These are phyloP conservation scores for Rhizopogon vinicolor DNA, from an alignment of 768 basidiomycete species.

Conservation along the genomic window DNA sequence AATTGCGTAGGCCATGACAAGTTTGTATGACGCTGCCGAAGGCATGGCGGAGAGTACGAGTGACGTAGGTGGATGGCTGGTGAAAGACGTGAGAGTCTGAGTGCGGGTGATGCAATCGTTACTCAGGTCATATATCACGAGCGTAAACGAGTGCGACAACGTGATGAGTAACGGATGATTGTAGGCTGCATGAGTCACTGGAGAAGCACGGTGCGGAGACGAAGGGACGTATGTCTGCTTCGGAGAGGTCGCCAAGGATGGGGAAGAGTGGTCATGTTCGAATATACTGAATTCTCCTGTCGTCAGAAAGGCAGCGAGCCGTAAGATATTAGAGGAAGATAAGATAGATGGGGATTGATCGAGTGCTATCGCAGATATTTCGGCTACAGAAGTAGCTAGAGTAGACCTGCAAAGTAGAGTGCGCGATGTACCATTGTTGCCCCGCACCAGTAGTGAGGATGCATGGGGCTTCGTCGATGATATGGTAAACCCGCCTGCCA, in stretches of 20 bases:
- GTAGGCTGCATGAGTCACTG: slow-evolving; percentile 64
- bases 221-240: slow-evolving; percentile 47
- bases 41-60: slow-evolving; percentile 66
- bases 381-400: slow-evolving; percentile 22
- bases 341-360: slow-evolving; percentile 67
- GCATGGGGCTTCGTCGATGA: slow-evolving; percentile 27
- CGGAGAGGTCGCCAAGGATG: slow-evolving; percentile 34
- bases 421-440: slow-evolving; percentile 24
- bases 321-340: slow-evolving; percentile 23
- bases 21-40: slow-evolving; percentile 56
- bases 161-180: slow-evolving; percentile 76
- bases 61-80: slow-evolving; percentile 75
- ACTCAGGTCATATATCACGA: slow-evolving; percentile 71
- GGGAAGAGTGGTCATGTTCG: slow-evolving; percentile 42
- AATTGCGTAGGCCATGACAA: slow-evolving; percentile 68
- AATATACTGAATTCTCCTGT: slow-evolving; percentile 67
- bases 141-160: slow-evolving; percentile 59
- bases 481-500: slow-evolving; percentile 59
- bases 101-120: slow-evolving; percentile 45
- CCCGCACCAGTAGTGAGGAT: slow-evolving; percentile 16
- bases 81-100: slow-evolving; percentile 72
- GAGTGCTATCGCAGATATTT: slow-evolving; percentile 62
- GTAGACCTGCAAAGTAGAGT: slow-evolving; percentile 41
- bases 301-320: slow-evolving; percentile 58
- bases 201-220: slow-evolving; percentile 34